Base-by-base conservation (phyloP, 2,329 filamentous ascomycete genomes). In the Calonectria crousiana region DNA sequence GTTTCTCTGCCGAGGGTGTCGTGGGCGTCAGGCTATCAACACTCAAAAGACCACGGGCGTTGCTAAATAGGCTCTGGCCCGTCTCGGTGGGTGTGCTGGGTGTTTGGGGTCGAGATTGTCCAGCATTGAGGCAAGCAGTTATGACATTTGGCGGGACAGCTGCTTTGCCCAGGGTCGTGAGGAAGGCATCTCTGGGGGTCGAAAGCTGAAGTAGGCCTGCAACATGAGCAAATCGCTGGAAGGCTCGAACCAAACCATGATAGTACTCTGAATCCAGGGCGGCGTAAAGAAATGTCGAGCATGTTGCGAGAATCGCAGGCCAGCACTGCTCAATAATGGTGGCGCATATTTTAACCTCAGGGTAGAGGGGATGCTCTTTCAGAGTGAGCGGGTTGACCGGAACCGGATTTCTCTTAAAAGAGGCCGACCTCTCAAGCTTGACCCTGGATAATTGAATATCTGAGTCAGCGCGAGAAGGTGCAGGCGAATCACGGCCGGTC, bases 141-240 rank as follows among this genome's bases (percentile, higher is more conserved):
- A 93, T 87, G 0, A 93, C 88, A 78, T 97, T 96, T 0, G 95
- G 92, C 4, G 97, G 97, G 3, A 98, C 95, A 10, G 97, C 95
- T 53, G 96, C 93, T 85, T 99, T 99, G 0, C 95, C 95, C 4
- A 99, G 87, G 0, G 96, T 98, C 0, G 97, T 98, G 41, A 99
- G 88, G 80, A 99, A 97, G 0, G 97, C 97, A 87, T 99, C 97
- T 77, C 97, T 90, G 0, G 97, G 96, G 0, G 96, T 98, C 16
- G 90, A 88, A 13, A 98, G 90, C 75, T 96, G 92, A 11, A 99
- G 86, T 60, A 99, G 88, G 6, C 97, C 97, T 49, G 97, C 95
- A 3, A 98, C 96, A 82, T 99, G 97, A 0, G 97, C 94, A 80
- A 99, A 95, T 77, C 97, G 95, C 81, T 99, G 97, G 78, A 98